Evolutionary conservation across 768 basidiomycete species (phyloP).

Genomic region (Lactifluus hygrophoroides): DNA sequence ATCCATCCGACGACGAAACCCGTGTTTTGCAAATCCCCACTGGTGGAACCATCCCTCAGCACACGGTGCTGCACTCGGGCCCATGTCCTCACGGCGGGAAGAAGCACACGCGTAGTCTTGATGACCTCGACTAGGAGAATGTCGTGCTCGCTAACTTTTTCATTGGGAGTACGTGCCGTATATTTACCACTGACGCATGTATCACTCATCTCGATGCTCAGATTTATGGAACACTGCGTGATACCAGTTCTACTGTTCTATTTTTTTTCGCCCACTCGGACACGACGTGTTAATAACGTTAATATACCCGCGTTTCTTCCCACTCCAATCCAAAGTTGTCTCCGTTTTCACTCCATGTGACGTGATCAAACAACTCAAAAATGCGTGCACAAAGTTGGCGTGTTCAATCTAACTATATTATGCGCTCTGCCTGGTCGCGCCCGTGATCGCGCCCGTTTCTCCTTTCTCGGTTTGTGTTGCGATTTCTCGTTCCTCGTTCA

Average conservation of each 20-base stretch:
- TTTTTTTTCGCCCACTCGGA: background rate
- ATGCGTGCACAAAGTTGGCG: too few relatives aligned
- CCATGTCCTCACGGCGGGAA: constrained; percentile 10
- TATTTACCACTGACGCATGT: background rate
- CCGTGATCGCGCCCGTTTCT: too few relatives aligned
- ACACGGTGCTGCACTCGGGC: constrained; percentile 21
- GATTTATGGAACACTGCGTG: background rate
- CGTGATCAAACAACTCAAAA: too few relatives aligned
- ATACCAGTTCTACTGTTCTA: background rate
- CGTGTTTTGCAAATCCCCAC: constrained; percentile 24
- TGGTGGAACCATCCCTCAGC: constrained; percentile 19
- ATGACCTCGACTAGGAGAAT: constrained; percentile 5
- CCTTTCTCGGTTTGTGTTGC: too few relatives aligned
- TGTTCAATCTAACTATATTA: too few relatives aligned
- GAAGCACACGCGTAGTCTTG: background rate
- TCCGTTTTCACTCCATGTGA: too few relatives aligned
- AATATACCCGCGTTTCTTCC: too few relatives aligned
- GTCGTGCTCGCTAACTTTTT: too few relatives aligned
- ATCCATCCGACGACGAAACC: constrained; percentile 21
- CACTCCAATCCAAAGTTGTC: too few relatives aligned
- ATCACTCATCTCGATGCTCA: background rate
- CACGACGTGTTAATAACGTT: background rate
- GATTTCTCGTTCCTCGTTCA: too few relatives aligned
- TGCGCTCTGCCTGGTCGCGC: too few relatives aligned
- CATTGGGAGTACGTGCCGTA: background rate